These are phyloP conservation scores for Xylariaceae sp. DNA, from an alignment of 2,329 filamentous ascomycete genomes.

Conservation along the genomic window DNA sequence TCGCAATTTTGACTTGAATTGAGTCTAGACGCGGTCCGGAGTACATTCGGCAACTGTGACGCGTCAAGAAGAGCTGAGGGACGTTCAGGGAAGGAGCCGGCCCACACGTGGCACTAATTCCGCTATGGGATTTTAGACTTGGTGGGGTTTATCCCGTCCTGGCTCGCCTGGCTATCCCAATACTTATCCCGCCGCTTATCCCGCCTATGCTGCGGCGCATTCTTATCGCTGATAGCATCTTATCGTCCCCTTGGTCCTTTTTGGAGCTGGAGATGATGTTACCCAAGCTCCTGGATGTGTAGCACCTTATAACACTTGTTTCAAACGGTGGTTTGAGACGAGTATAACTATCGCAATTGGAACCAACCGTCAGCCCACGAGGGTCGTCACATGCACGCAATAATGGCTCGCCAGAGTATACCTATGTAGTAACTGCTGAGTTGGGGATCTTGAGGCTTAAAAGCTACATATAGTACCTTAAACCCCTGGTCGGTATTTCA, in stretches of 20 bases:
- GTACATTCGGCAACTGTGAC: background rate
- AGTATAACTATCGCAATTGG: background rate
- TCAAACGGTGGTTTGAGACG: constrained; percentile 26
- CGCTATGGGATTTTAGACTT: too few species aligned
- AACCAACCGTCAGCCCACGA: background rate
- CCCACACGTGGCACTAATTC: constrained; percentile 11
- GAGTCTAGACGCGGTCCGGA: constrained; percentile 1
- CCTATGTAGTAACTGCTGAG: background rate
- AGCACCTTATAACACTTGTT: constrained; percentile 17
- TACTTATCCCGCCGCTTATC: too few species aligned
- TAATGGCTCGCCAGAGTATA: background rate
- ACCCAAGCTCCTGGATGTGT: constrained; percentile 23
- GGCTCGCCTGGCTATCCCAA: too few species aligned
- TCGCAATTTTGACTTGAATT: background rate
- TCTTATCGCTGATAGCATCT: too few species aligned
- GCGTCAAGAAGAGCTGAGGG: constrained; percentile 1
- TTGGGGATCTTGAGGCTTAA: too few species aligned
- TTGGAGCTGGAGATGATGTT: constrained; percentile 13
- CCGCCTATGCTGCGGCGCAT: too few species aligned
- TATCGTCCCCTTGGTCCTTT: too few species aligned
- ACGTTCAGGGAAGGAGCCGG: background rate
- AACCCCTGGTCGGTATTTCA: too few species aligned
- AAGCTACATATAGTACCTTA: too few species aligned
- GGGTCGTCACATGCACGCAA: constrained; percentile 7
- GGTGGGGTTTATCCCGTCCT: constrained; percentile 6